These are phyloP conservation scores for Syzygium oleosum DNA, from an alignment of 345 rosid species.

Conservation along the genomic window DNA sequence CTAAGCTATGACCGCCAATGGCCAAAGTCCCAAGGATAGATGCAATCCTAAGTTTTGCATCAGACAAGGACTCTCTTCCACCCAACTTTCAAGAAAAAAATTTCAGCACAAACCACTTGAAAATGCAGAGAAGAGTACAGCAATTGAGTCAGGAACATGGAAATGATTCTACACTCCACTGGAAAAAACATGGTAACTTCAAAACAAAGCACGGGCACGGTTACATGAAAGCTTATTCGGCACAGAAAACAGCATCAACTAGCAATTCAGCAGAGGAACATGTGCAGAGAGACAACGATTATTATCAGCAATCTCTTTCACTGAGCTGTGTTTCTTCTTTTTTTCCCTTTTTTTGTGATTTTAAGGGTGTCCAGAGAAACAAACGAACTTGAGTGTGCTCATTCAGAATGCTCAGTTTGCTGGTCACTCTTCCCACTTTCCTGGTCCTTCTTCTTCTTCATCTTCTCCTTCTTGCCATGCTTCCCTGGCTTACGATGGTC, in stretches of 20 bases:
- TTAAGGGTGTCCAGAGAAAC: background rate
- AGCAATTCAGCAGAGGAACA: background rate
- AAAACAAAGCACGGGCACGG: background rate
- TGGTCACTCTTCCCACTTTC: conserved; percentile 6
- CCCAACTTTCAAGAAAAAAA: background rate
- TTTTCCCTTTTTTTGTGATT: background rate
- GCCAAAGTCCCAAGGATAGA: background rate
- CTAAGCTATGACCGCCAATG: background rate
- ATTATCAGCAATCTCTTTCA: background rate
- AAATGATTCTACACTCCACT: background rate
- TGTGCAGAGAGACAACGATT: background rate
- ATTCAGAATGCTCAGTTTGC: background rate
- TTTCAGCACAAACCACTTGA: background rate
- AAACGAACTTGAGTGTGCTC: background rate
- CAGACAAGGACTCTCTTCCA: background rate
- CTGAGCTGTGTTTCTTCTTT: background rate
- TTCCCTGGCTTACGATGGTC: conserved; percentile 10
- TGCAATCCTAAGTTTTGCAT: background rate
- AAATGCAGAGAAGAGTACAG: background rate
- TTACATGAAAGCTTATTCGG: background rate
- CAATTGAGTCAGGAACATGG: background rate
- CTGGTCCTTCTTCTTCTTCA: conserved; percentile 17
- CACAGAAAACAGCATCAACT: background rate
- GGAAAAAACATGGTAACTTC: background rate
- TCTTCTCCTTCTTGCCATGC: conserved; percentile 19